A percentile compares a stretch with the other conserved stretches of the same genome.
phyloP scores from a whole-genome alignment of 2,329 filamentous ascomycete genomes.

The Coniochaeta sp. region DNA sequence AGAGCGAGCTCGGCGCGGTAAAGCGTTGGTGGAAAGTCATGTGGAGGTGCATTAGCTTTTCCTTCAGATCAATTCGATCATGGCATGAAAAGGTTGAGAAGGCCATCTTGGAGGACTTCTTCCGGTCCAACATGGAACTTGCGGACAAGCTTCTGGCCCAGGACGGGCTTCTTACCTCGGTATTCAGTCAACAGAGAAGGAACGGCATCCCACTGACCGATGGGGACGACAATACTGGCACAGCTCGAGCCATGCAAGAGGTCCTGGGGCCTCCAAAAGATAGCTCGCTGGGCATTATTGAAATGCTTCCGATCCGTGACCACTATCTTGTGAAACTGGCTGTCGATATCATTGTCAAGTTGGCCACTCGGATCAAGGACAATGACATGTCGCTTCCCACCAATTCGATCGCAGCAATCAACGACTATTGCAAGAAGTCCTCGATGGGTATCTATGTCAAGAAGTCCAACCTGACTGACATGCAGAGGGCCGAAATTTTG shows the following conservation, averaged over 20 bases:
- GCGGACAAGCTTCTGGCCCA: conserved; percentile 79
- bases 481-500: conserved; percentile 77
- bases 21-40: conserved; percentile 75
- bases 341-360: conserved; percentile 74
- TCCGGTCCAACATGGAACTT: conserved; percentile 90
- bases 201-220: background rate
- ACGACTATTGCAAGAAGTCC: conserved; percentile 54
- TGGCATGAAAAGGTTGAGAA: conserved; percentile 78
- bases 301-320: conserved; percentile 87
- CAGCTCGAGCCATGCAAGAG: conserved; percentile 21
- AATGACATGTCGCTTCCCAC: conserved; percentile 64
- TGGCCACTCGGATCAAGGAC: conserved; percentile 73
- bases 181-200: conserved; percentile 34
- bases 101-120: conserved; percentile 79
- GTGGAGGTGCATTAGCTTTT: conserved; percentile 74
- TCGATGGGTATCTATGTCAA: conserved; percentile 41
- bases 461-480: conserved; percentile 71
- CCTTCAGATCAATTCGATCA: conserved; percentile 73
- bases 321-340: conserved; percentile 76
- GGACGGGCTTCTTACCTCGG: conserved; percentile 73
- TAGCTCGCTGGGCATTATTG: conserved; percentile 63
- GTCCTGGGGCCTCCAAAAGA: conserved; percentile 58
- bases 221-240: conserved; percentile 6
- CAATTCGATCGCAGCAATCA: conserved; percentile 52
- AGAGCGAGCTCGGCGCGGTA: conserved; percentile 57